Evolutionary conservation across 2,329 filamentous ascomycete species (phyloP), one percentile per base, ranked within the genome.

Genomic region (Ophiostoma himal-ulmi): DNA sequence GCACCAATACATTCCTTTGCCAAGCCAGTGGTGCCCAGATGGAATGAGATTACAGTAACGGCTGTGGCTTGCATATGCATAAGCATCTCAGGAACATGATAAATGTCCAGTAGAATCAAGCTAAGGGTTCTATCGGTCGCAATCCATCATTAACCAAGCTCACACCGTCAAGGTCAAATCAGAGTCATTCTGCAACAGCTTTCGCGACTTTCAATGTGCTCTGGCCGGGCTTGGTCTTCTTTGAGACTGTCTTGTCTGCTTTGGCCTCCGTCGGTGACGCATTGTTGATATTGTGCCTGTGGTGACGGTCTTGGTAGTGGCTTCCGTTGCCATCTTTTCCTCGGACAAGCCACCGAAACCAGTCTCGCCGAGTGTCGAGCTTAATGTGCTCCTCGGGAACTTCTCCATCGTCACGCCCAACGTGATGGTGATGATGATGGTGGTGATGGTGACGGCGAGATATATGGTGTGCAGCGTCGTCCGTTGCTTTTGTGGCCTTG

Each of bases 281-380:
- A 34, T 34, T 62, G 26, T 5, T 34, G 26, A 62, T 26, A 62
- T 65, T 22, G 62, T 65, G 62, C 10, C 20, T 22, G 4, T 67
- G 65, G 37, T 67, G 64, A 2, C 36, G 65, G 37, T 41, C 34
- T 20, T 14, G 39, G 65, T 67, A 67, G 22, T 67, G 37, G 39
- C 22, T 30, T 39, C 39, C 39, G 34, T 57, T 52, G 68, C 37
- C 44, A 62, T 39, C 3, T 22, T 41, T 36, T 54, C 70, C 39
- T 62, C 22, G 20, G 41, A 69, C n/a, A 1, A 69, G 22, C 70
- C 70, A 71, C 5, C 68, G 65, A 1, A 69, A 20, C 70, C 64
- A 69, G 54, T 68, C 70, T 1, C 64, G 37, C 6, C 70, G 64
- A 22, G 54, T 71, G 11, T 69, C 48, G 3, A 71, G 37, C 11